A percentile compares a stretch with the other conserved stretches of the same genome.
These are phyloP conservation scores for Trichoderma gracile DNA, from an alignment of 2,329 filamentous ascomycete species.

Conservation along the genomic window DNA sequence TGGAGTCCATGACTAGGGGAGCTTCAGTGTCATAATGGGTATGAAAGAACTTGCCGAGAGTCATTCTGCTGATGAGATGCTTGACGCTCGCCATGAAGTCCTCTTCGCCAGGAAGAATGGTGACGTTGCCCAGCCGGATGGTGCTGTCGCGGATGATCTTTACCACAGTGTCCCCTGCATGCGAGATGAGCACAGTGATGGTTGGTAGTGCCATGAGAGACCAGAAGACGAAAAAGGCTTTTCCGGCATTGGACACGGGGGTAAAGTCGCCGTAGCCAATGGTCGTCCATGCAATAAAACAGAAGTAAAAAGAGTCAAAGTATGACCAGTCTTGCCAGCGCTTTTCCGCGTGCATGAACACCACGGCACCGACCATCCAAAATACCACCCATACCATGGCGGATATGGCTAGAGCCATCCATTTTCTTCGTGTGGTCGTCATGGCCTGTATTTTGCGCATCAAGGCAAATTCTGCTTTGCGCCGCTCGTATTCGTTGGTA, in stretches of 20 bases:
- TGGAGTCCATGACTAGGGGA: neutral
- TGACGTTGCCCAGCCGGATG: constrained; percentile 57
- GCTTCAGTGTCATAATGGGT: neutral
- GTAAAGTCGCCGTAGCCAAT: constrained; percentile 84
- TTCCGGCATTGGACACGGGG: constrained; percentile 74
- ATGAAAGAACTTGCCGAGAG: constrained; percentile 3
- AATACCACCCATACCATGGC: constrained; percentile 67
- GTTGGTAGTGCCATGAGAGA: constrained; percentile 81
- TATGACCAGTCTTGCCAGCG: constrained; percentile 67
- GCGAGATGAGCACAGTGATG: constrained; percentile 82
- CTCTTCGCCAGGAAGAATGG: constrained; percentile 52
- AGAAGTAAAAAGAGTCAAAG: constrained; percentile 82
- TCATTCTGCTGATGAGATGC: constrained; percentile 16
- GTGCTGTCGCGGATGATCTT: constrained; percentile 58
- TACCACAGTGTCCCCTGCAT: constrained; percentile 82
- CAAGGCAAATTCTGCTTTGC: constrained; percentile 70
- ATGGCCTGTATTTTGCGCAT: constrained; percentile 78
- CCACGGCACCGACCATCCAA: constrained; percentile 77
- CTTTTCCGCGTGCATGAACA: constrained; percentile 62
- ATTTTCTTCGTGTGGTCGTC: constrained; percentile 66
- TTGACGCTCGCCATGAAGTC: constrained; percentile 1
- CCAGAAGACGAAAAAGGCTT: constrained; percentile 93
- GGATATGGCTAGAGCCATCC: constrained; percentile 71
- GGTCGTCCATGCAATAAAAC: constrained; percentile 78
- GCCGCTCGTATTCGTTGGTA: constrained; percentile 55